Evolutionary conservation across 192 early-diverging fungal genomes (phyloP), one percentile per base, ranked within the genome.

Genomic region (Dissophora globulifera): DNA sequence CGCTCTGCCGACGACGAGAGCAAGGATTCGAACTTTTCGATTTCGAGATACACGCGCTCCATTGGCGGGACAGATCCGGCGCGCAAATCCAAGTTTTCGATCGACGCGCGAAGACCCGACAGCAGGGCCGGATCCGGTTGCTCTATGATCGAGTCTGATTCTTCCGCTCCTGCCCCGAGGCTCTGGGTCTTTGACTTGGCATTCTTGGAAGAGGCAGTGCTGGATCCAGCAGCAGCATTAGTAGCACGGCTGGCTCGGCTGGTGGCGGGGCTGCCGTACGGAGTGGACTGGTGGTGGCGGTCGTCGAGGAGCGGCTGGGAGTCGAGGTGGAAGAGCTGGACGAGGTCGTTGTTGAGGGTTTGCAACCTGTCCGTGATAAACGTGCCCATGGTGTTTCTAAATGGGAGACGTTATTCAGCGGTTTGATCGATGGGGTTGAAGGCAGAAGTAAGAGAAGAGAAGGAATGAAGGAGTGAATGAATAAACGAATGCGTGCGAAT

Each of bases 301-400:
- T 55, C 41, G 19, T 61, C 47, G 12, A 58, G 20, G 13, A 41
- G 58, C 12, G 50, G 56, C 22, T 76, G 72, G 16, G 33, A 26
- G 45, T 76, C 72, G 27, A 76, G 72, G 42, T 76, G 72, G 52
- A 76, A 76, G 26, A 76, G 40, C 46, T 76, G 72, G 15, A 76
- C 58, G 6, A 76, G 58, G 23, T 76, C 72, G 43, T 67, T 67
- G 58, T 76, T 76, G 17, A 76, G 43, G 35, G 61, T 62, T 11
- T 62, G 45, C 29, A 76, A 32, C 25, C 50, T 66, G 64, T 76
- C 72, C 5, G 72, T 62, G 51, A 76, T 67, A 20, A 76, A 76
- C n/a, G 72, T 76, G 17, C 58, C 62, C 72, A 76, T 76, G 57
- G 40, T 19, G n/a, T n/a, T n/a, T n/a, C n/a, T n/a, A n/a, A n/a